phyloP scores from a whole-genome alignment of 495 filamentous ascomycete genomes.

The Aspergillus haitiensis region DNA sequence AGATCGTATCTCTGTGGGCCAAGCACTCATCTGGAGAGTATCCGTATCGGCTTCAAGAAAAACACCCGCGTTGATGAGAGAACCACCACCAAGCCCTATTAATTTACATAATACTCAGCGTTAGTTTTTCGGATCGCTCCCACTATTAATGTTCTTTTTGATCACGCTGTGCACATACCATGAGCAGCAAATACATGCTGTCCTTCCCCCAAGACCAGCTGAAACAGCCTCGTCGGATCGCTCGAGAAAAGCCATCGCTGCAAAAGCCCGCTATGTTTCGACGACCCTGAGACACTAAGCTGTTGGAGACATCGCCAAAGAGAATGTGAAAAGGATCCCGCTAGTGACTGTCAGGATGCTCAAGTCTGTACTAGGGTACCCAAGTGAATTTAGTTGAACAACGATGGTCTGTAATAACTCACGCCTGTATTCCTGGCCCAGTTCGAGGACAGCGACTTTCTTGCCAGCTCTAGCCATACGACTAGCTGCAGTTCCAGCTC shows the following conservation, averaged over 20 bases:
- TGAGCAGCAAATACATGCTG: constrained; percentile 67
- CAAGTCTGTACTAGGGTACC: no score
- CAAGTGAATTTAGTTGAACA: neutral
- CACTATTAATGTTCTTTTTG: neutral
- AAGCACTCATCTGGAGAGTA: constrained; percentile 54
- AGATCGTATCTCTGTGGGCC: constrained; percentile 59
- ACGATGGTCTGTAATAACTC: constrained; percentile 10
- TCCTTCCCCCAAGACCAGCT: constrained; percentile 61
- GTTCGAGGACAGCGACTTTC: constrained; percentile 62
- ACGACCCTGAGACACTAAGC: constrained; percentile 57
- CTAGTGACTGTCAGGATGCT: constrained; percentile 13
- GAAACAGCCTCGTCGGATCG: constrained; percentile 62
- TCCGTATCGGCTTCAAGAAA: constrained; percentile 60
- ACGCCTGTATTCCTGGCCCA: constrained; percentile 63
- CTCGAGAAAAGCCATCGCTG: constrained; percentile 27
- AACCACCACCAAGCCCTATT: constrained; percentile 61
- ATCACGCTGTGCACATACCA: constrained; percentile 39
- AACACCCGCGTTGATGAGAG: constrained; percentile 67
- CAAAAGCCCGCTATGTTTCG: neutral
- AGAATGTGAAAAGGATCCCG: constrained; percentile 60
- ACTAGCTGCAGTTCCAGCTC: constrained; percentile 64
- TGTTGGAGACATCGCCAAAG: constrained; percentile 46
- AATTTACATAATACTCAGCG: neutral
- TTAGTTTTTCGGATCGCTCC: neutral
- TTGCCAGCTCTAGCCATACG: constrained; percentile 63